These are phyloP conservation scores for Nematocida parisii DNA, from an alignment of 371 early-diverging fungal genomes.

Conservation along the genomic window DNA sequence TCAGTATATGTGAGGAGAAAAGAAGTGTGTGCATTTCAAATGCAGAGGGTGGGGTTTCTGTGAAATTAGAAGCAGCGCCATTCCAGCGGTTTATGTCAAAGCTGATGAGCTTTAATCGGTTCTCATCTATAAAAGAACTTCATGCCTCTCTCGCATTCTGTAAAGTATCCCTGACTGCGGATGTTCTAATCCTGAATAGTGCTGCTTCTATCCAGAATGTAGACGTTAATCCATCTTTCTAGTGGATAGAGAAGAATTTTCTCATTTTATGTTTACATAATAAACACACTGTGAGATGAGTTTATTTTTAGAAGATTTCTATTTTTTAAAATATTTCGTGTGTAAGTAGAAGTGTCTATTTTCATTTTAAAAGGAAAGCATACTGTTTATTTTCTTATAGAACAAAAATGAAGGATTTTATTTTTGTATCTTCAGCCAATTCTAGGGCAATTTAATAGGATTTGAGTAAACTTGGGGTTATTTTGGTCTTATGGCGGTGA, in stretches of 20 bases:
- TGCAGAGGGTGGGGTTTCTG: slow-evolving; percentile 9
- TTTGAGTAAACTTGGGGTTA: no score
- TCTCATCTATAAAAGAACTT: background rate
- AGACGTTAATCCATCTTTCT: background rate
- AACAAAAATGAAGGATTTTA: no score
- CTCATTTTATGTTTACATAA: background rate
- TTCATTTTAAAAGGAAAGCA: no score
- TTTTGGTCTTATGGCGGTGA: no score
- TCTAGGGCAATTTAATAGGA: no score
- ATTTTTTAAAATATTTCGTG: no score
- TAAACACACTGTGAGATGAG: no score
- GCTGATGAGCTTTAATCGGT: background rate
- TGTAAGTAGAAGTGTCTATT: no score
- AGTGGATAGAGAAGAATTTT: background rate
- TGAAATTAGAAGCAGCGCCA: background rate
- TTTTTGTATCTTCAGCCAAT: no score
- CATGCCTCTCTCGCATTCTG: background rate
- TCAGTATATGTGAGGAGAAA: background rate
- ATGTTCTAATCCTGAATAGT: slow-evolving; percentile 4
- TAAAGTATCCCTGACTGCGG: background rate
- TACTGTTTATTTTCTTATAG: no score
- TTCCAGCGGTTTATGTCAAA: background rate
- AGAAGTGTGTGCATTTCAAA: background rate
- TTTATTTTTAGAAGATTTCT: no score
- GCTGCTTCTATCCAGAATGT: background rate